These are phyloP conservation scores for Penicillium verhagenii DNA, from an alignment of 495 filamentous ascomycete genomes.

Conservation along the genomic window DNA sequence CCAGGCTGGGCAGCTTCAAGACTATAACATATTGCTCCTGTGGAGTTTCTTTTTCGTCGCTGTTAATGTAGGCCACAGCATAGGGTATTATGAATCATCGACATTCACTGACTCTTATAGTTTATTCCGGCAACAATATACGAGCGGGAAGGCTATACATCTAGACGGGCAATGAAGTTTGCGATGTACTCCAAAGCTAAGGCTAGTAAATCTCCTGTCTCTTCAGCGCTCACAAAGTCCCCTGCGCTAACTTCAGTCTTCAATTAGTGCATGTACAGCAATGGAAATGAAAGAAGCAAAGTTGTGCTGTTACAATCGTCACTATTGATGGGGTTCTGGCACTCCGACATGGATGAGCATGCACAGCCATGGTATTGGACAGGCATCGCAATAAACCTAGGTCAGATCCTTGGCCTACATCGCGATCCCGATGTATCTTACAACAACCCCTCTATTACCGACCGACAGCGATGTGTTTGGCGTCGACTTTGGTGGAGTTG, in stretches of 20 bases:
- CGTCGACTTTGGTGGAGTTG: slow-evolving; percentile 43
- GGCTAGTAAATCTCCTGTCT: slow-evolving; percentile 11
- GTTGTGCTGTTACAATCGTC: slow-evolving; percentile 38
- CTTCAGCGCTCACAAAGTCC: too few species aligned
- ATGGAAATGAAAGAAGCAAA: slow-evolving; percentile 33
- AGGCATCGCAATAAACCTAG: slow-evolving; percentile 34
- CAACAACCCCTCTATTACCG: slow-evolving; percentile 18
- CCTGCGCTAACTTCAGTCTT: too few species aligned
- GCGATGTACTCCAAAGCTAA: slow-evolving; percentile 40
- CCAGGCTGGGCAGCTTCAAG: slow-evolving; percentile 18
- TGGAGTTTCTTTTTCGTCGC: slow-evolving; percentile 47
- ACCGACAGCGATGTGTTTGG: slow-evolving; percentile 31
- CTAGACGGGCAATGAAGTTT: slow-evolving; percentile 37
- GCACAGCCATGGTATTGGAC: slow-evolving; percentile 39
- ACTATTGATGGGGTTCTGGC: slow-evolving; percentile 40
- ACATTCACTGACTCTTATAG: slow-evolving; percentile 8
- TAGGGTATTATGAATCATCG: too few species aligned
- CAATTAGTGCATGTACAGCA: slow-evolving; percentile 38
- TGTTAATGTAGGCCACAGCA: slow-evolving; percentile 27
- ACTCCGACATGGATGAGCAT: slow-evolving; percentile 37
- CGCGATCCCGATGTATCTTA: slow-evolving; percentile 22
- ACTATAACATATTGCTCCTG: slow-evolving; percentile 34
- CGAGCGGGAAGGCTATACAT: slow-evolving; percentile 31
- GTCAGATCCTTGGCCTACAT: slow-evolving; percentile 36
- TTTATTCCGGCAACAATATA: slow-evolving; percentile 28